Evolutionary conservation across 2,329 filamentous ascomycete species (phyloP), one percentile per base, ranked within the genome.

Genomic region (Bipolaris cookei): DNA sequence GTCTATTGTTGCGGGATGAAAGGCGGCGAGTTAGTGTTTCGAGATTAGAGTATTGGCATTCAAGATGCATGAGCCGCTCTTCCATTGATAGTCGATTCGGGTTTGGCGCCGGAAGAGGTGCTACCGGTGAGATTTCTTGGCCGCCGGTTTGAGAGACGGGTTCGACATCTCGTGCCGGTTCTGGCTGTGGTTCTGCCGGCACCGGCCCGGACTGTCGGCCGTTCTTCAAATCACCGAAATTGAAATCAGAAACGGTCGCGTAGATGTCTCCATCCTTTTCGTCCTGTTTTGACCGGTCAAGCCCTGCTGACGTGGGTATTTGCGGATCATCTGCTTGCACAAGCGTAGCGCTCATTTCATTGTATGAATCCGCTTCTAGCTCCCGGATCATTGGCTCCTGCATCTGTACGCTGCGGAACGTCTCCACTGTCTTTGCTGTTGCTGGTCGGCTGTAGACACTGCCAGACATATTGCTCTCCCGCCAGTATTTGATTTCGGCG

Each of bases 401-500:
- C 23, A 59, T 62, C 13, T 67, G 63, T 1, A 64, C 64, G 38
- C 65, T 72, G 6, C 58, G 65, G 21, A 73, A 63, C 20, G 72
- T 73, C 46, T 75, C 71, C 8, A 70, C 66, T 1, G 73, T 74
- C 45, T 64, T 62, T 2, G 71, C 74, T 18, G 72, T 76, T 34
- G 68, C 69, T 8, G 74, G 74, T n/a, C 73, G 64, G 49, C 72
- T 75, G 51, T 74, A 72, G 1, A 74, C 43, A 45, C 73, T 75
- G 11, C 56, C 71, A 32, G 71, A 74, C 35, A 64, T 66, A 39
- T 71, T 66, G 56, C 73, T 77, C 28, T 63, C 67, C 45, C 73
- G 68, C 74, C 75, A 77, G 58, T 71, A 73, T 35, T 69, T 66
- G 53, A 76, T 76, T 44, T 75, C 75, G 5, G 68, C 74, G 48